Conservation (phyloP, 176 grass and related monocot species). For the Zoysia japonica region DNA sequence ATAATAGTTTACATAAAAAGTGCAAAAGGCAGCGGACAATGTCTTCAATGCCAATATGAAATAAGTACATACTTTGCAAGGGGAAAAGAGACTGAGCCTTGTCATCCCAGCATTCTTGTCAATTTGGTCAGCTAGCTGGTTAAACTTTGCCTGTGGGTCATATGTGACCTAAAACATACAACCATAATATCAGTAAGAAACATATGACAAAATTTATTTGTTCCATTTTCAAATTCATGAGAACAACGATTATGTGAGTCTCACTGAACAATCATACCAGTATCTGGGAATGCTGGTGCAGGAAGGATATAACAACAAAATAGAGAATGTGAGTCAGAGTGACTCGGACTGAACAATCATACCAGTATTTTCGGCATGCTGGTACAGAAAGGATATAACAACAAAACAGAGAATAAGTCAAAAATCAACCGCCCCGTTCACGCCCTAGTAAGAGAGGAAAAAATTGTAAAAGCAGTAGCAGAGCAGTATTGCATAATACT, state of each 20-base stretch:
- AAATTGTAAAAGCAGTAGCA: not conserved
- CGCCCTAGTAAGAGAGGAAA: not conserved
- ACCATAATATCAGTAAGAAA: not conserved
- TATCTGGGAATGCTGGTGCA: not conserved
- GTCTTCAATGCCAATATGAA: not conserved
- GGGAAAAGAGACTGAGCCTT: conserved; percentile 86
- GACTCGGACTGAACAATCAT: not conserved
- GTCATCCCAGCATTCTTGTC: conserved; percentile 70
- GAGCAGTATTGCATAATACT: not conserved
- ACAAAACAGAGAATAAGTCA: not conserved
- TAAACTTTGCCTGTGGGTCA: conserved; percentile 66
- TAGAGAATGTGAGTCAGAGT: not conserved
- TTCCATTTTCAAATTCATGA: not conserved
- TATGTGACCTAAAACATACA: conserved; percentile 60
- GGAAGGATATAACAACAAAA: not conserved
- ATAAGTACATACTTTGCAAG: conserved; percentile 76
- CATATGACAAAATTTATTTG: conserved; percentile 2
- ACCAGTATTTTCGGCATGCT: not conserved
- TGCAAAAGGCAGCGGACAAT: not conserved
- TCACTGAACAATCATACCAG: not conserved
- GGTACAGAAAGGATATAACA: not conserved
- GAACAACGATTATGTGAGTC: not conserved
- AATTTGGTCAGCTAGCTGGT: conserved; percentile 76
- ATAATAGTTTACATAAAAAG: not conserved
- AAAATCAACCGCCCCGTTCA: not conserved